Evolutionary conservation across 768 basidiomycete genomes (phyloP), one percentile per base, ranked within the genome.

Genomic region (Russula ochroleuca): DNA sequence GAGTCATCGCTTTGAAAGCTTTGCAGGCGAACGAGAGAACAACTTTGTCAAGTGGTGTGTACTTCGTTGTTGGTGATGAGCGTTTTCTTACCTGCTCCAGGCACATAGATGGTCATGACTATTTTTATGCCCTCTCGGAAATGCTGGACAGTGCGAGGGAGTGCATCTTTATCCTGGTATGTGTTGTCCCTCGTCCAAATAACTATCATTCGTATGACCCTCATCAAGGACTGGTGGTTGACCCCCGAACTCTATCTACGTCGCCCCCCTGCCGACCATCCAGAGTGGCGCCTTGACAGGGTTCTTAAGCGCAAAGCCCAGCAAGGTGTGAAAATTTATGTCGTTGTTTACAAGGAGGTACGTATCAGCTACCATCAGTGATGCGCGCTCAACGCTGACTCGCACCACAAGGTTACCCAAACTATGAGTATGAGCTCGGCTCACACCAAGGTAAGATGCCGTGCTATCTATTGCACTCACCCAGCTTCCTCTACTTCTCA

Each of bases 71-170:
- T 23, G 11, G 15, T 23, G 23, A 37, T 35, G 35, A 35, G 35
- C 35, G 35, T 7, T 35, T 35, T 35, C 35, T 35, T 8, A 35
- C 35, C 35, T 35, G 35, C 6, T 61, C 14, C 57, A 85, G 88
- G 87, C 93, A 94, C 72, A 82, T 96, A 52, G 95, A 96, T 69
- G 96, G 96, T 0, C 92, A 97, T 62, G 95, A 98, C 76, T 98
- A 96, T 73, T 90, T 98, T 82, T 98, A 89, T 83, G 95, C 96
- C 0, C 72, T 97, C 40, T 92, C 92, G 1, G 93, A 96, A 75
- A 79, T 95, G 75, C 79, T 98, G n/a, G 89, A 90, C 52, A 82
- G 77, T 38, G 91, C 92, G 3, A 81, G 81, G 62, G 90, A 96
- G 70, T 84, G 75, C 35, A 97, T 98, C 71, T 95, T 92, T 74